A percentile compares a stretch with the other conserved stretches of the same genome.
Evolutionary conservation across 768 basidiomycete genomes (phyloP).

Genomic region (Tulasnella sp.): DNA sequence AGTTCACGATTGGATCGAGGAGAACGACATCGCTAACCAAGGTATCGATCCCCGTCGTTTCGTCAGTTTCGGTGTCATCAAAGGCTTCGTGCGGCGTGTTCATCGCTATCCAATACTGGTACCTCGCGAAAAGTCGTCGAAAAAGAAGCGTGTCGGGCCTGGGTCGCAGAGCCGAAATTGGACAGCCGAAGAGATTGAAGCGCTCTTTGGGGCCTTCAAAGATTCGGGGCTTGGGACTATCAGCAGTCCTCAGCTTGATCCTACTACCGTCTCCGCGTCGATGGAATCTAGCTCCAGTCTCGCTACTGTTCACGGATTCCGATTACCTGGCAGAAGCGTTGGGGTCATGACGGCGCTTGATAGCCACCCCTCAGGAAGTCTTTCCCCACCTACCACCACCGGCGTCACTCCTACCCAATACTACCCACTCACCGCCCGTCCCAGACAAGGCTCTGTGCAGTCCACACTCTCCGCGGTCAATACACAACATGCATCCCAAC

Average conservation of each 20-base stretch:
- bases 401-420: constrained; percentile 13
- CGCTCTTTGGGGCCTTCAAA: constrained; percentile 1
- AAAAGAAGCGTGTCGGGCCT: not conserved
- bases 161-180: not conserved
- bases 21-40: constrained; percentile 49
- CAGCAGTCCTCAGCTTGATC: not conserved
- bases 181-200: constrained; percentile 12
- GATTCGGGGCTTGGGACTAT: not conserved
- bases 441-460: constrained; percentile 13
- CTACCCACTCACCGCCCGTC: constrained; percentile 1
- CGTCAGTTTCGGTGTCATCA: constrained; percentile 94
- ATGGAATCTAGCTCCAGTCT: constrained; percentile 10
- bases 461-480: constrained; percentile 8
- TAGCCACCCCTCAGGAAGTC: not conserved
- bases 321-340: not conserved
- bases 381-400: constrained; percentile 5
- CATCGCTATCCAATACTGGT: constrained; percentile 80
- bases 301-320: constrained; percentile 8
- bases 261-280: not conserved
- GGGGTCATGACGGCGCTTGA: not conserved
- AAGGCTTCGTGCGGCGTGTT: constrained; percentile 89
- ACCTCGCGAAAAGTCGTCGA: constrained; percentile 3
- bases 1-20: constrained; percentile 78
- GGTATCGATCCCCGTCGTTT: constrained; percentile 92
- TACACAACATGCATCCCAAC: constrained; percentile 4